These are phyloP conservation scores for Nicotiana noctiflora DNA, from an alignment of 257 asterid genomes.

Conservation along the genomic window DNA sequence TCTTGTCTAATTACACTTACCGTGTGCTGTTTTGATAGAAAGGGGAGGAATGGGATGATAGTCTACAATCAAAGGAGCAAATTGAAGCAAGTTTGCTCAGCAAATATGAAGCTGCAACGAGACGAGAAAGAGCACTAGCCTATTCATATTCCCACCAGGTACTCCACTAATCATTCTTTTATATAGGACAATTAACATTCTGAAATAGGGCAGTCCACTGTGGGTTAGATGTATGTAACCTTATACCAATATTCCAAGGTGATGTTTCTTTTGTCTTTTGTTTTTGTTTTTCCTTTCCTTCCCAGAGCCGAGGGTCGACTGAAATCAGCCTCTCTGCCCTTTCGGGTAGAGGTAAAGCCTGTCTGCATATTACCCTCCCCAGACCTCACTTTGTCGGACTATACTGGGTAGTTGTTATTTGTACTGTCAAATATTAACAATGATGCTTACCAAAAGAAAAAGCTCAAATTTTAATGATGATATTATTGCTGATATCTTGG, in stretches of 20 bases:
- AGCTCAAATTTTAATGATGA: neutral
- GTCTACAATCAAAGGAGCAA: conserved; percentile 21
- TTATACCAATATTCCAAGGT: neutral
- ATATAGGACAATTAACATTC: neutral
- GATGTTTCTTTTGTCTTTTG: too few relatives aligned
- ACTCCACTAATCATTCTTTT: neutral
- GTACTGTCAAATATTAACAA: neutral
- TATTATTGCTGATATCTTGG: neutral
- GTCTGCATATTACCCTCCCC: too few relatives aligned
- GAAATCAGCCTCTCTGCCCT: too few relatives aligned
- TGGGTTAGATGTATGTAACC: neutral
- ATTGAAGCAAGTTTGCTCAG: conserved; percentile 16
- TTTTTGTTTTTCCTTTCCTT: too few relatives aligned
- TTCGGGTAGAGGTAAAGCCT: too few relatives aligned
- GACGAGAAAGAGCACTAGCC: conserved; percentile 21
- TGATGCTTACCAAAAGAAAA: neutral
- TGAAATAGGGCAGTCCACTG: neutral
- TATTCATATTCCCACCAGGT: conserved; percentile 23
- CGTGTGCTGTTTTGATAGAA: conserved; percentile 6
- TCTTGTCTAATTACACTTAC: neutral
- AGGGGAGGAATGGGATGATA: conserved; percentile 22
- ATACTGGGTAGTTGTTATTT: too few relatives aligned
- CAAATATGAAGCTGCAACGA: conserved; percentile 21
- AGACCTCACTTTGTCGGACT: too few relatives aligned
- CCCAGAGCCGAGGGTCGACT: too few relatives aligned